Evolutionary conservation across 768 basidiomycete species (phyloP), one percentile per base, ranked within the genome.

Genomic region (Phanerodontia chrysosporium): DNA sequence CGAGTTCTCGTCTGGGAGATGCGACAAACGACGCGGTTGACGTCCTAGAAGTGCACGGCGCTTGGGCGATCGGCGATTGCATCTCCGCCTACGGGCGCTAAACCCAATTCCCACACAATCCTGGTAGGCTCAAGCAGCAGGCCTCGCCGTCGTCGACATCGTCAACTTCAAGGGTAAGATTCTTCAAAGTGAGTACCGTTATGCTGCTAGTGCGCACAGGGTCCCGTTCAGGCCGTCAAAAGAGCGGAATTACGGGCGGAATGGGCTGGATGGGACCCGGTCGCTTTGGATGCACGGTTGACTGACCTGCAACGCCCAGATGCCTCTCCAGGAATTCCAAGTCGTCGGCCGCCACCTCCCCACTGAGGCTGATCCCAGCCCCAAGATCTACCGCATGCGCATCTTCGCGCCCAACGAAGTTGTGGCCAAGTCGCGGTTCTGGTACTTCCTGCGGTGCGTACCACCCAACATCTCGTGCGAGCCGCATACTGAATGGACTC

Each of bases 381-480:
- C 97, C 62, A 98, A 98, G 85, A 95, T 98, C 76, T 98, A 92
- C 83, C 90, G 96, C 69, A 98, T 98, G 96, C 90, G 96, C 76
- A 97, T 98, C 72, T 99, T 98, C 73, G 95, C 97, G 65, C 93
- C 94, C 65, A 98, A 98, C 74, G 93, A 97, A 63, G 95, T 98
- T 65, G 94, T 99, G 70, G 96, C 97, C 69, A 98, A 99, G 82
- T 96, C 93, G 52, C 88, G 96, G 60, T 99, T 97, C 89, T 98
- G 97, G 96, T 98, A 98, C 80, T 99, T 96, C 86, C 81, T 99
- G 61, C 87, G 89, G 90, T 90, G 64, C 67, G 85, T 67, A 3
- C 22, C 29, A 25, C 36, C 25, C 18, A 55, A 22, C 28, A 25
- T 30, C 8, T 46, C 7, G 28, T 22, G 10, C 14, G 27, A 30